Conservation (phyloP, 495 filamentous ascomycete genomes). For the Lentithecium fluviatile region DNA sequence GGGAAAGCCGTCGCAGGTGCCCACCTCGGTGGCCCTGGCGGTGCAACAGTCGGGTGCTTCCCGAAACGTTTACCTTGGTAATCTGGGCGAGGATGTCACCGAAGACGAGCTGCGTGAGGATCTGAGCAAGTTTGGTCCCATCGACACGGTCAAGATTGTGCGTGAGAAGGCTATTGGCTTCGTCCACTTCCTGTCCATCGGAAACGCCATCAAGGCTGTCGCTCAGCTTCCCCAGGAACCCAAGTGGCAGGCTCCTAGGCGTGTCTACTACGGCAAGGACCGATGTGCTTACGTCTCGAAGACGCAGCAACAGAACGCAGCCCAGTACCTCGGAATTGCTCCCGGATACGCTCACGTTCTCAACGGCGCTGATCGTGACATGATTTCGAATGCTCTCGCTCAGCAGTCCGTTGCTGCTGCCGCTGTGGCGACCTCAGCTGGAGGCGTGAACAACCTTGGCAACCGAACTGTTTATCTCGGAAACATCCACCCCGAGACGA, state of each 20-base stretch:
- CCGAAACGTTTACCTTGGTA: conserved; percentile 97
- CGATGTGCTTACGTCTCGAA: conserved; percentile 98
- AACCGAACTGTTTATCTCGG: conserved; percentile 97
- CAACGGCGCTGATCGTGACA: conserved; percentile 89
- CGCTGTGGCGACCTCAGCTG: conserved; percentile 92
- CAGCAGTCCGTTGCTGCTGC: conserved; percentile 97
- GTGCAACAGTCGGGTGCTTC: conserved; percentile 97
- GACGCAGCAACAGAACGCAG: conserved; percentile 98
- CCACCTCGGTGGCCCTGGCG: conserved; percentile 91
- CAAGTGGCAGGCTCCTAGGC: conserved; percentile 92
- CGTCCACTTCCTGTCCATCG: conserved; percentile 95
- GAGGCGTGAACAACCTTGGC: conserved; percentile 93
- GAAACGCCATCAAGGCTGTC: conserved; percentile 98
- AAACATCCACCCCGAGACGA: conserved; percentile 98
- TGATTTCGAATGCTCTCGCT: conserved; percentile 92
- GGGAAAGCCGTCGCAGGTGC: conserved; percentile 98
- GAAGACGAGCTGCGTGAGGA: conserved; percentile 95
- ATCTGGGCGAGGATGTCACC: conserved; percentile 81
- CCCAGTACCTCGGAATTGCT: conserved; percentile 95
- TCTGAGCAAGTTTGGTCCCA: conserved; percentile 90
- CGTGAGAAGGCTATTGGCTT: conserved; percentile 98
- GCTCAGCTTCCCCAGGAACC: conserved; percentile 91
- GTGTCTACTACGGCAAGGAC: conserved; percentile 98
- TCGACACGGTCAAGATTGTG: conserved; percentile 97
- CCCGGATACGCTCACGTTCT: conserved; percentile 97